These are phyloP conservation scores for Xylariaceae sp. DNA, from an alignment of 2,329 filamentous ascomycete genomes.

Conservation along the genomic window DNA sequence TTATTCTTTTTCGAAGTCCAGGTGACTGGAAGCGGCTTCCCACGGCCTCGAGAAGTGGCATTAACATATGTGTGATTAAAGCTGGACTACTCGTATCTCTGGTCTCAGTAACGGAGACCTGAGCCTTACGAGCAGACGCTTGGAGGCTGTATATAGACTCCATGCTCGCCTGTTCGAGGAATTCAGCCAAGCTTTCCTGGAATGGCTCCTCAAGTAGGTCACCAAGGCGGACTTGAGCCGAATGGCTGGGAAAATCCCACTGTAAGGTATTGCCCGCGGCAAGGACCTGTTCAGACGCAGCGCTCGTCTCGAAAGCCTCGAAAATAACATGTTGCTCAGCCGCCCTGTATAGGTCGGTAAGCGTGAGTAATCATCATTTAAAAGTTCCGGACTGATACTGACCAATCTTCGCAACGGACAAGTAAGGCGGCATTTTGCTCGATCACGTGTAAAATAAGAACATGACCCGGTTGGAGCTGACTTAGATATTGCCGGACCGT, in stretches of 20 bases:
- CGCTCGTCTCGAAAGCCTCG: slow-evolving; percentile 53
- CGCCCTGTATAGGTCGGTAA: slow-evolving; percentile 4
- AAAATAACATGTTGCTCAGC: slow-evolving; percentile 39
- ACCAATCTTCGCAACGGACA: slow-evolving; percentile 20
- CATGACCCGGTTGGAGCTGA: slow-evolving; percentile 7
- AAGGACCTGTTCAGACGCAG: slow-evolving; percentile 44
- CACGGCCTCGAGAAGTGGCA: slow-evolving; percentile 52
- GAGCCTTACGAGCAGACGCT: slow-evolving; percentile 48
- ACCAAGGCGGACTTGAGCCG: slow-evolving; percentile 36
- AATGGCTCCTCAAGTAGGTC: slow-evolving; percentile 40
- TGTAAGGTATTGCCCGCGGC: slow-evolving; percentile 40
- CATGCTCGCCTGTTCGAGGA: slow-evolving; percentile 51
- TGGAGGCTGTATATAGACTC: slow-evolving; percentile 50
- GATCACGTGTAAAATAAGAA: slow-evolving; percentile 24
- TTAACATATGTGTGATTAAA: slow-evolving; percentile 54
- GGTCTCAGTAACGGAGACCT: slow-evolving; percentile 42
- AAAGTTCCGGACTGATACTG: slow-evolving; percentile 2
- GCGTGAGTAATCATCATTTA: not conserved
- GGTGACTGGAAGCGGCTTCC: slow-evolving; percentile 37
- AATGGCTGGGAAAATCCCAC: slow-evolving; percentile 53
- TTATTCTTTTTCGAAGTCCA: slow-evolving; percentile 50
- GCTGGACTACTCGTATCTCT: slow-evolving; percentile 54
- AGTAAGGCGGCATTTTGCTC: slow-evolving; percentile 28
- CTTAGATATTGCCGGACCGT: slow-evolving; percentile 14
- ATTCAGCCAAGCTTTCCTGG: slow-evolving; percentile 41